phyloP scores from a whole-genome alignment of 352 stramenopile genomes.

The Albugo laibachii region DNA sequence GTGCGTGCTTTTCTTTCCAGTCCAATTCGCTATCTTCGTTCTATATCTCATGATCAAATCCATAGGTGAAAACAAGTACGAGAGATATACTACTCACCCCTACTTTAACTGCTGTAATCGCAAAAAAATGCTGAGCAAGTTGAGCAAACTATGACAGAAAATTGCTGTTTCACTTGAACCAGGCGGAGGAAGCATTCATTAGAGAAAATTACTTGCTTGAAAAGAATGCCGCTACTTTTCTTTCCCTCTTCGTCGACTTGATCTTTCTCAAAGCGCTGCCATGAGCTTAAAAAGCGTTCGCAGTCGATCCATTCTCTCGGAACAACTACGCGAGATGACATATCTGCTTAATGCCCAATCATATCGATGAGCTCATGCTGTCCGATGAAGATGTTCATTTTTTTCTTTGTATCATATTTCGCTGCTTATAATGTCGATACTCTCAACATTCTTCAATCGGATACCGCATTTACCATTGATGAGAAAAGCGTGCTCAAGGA shows the following conservation, averaged over 20 bases:
- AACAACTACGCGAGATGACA: neutral
- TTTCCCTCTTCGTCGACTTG: neutral
- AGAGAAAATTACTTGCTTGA: neutral
- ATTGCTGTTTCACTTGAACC: constrained; percentile 1
- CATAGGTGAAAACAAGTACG: neutral
- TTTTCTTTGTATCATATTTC: neutral
- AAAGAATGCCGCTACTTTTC: neutral
- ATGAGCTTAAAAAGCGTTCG: constrained; percentile 38
- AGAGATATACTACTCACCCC: constrained; percentile 5
- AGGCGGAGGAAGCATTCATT: neutral
- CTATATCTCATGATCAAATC: neutral
- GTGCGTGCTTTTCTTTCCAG: neutral
- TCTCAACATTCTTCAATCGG: neutral
- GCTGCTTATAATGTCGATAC: neutral
- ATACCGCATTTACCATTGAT: constrained; percentile 26
- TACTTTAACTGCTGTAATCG: constrained; percentile 1
- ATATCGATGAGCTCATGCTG: neutral
- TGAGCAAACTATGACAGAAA: constrained; percentile 14
- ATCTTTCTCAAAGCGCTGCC: constrained; percentile 19
- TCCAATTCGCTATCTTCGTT: neutral
- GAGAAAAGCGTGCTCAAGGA: constrained; percentile 22
- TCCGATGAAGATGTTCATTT: neutral
- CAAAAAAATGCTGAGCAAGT: constrained; percentile 17
- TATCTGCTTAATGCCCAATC: neutral
- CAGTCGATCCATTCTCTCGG: constrained; percentile 15